These are phyloP conservation scores for Oryza brachyantha DNA, from an alignment of 176 grass and related monocot species.

Conservation along the genomic window DNA sequence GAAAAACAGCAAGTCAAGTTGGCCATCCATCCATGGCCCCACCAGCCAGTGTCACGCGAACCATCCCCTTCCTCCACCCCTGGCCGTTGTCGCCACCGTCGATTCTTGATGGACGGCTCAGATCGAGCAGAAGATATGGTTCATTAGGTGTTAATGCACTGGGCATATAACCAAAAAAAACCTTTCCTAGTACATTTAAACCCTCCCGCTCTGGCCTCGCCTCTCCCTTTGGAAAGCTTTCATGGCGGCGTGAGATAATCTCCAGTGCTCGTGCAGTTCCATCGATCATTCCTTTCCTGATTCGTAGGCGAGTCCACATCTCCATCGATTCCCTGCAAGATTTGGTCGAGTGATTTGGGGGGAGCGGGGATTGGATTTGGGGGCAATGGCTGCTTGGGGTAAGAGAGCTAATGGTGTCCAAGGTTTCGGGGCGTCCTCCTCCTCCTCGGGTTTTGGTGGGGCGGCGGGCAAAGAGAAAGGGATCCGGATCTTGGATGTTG, in stretches of 20 bases:
- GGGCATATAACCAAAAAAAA: no score
- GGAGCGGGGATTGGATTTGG: no score
- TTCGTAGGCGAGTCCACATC: not conserved
- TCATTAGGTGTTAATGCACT: no score
- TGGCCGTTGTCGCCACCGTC: no score
- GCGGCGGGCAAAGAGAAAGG: not conserved
- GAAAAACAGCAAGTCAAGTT: no score
- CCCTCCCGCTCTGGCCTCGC: slow-evolving; percentile 35
- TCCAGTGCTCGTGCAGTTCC: not conserved
- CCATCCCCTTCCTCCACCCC: no score
- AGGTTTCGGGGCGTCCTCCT: not conserved
- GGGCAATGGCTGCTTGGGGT: not conserved
- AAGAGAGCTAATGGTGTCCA: no score
- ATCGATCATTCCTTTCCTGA: not conserved
- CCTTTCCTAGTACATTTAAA: not conserved
- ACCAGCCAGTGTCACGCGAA: no score
- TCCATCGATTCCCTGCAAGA: not conserved
- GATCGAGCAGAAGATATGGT: no score
- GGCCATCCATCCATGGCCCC: no score
- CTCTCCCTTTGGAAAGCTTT: not conserved
- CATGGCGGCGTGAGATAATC: not conserved
- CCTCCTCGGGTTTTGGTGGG: not conserved
- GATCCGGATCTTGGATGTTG: not conserved
- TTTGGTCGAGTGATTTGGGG: not conserved
- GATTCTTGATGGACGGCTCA: no score